Evolutionary conservation across 495 filamentous ascomycete species (phyloP), one percentile per base, ranked within the genome.

Genomic region (Thermothielavioides terrestris): DNA sequence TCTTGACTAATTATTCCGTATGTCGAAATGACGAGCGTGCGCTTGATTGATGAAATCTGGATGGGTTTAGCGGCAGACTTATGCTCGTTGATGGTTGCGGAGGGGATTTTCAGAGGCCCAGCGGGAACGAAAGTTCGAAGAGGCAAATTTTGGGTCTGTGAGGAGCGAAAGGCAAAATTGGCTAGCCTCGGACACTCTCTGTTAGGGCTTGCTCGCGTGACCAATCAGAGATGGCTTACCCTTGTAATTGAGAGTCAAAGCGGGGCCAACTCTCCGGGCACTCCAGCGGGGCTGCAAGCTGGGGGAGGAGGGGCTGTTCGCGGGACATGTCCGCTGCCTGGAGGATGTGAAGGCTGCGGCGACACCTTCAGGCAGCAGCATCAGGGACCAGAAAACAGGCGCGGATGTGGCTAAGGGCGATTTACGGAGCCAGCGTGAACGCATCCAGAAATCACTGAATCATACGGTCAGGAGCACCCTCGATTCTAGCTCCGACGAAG

Each of bases 1-100:
- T 80, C 63, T 77, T 80, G 73, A 70, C 65, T 71, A 67, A 71
- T 70, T 66, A 53, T 59, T 57, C 26, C 44, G 51, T 50, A 46
- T 65, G 53, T 52, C 57, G 61, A 56, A 56, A 68, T 64, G 68
- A 70, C 73, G 67, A 73, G 72, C 65, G 49, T 62, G 58, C 56
- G 54, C 64, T 67, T 69, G 64, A 56, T 68, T 72, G 67, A 64
- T 63, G 62, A 71, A 70, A 68, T 66, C 62, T 63, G 63, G 54
- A 47, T 57, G 54, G 49, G 31, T 42, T 56, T 62, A 60, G 62
- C 57, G 61, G 61, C 70, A 73, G 70, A 73, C 66, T 71, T 63
- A 59, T 60, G 67, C 68, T 73, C 67, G 70, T 64, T 53, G 65
- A 56, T 58, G 63, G 54, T 61, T 53, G 50, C 57, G 56, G 62